Conservation (phyloP, 208 protist genomes). For the Crithidia fasciculata region DNA sequence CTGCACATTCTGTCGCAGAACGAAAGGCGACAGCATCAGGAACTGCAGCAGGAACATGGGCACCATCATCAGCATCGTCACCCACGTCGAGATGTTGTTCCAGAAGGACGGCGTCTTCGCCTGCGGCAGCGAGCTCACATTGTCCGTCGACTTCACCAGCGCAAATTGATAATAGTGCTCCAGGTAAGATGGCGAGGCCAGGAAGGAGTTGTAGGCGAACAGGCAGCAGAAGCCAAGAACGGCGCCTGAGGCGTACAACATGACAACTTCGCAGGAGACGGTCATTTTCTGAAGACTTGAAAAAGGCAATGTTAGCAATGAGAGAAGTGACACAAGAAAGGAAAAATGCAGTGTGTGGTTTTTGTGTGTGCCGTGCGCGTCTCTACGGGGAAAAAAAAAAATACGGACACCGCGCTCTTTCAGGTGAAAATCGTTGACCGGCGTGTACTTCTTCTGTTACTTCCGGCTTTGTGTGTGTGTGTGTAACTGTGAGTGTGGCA, state of each 20-base stretch:
- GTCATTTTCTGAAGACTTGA: background rate
- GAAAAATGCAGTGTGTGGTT: no score
- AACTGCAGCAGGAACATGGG: conserved; percentile 49
- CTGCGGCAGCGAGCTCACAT: conserved; percentile 37
- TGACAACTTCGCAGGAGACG: conserved; percentile 14
- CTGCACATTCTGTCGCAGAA: conserved; percentile 43
- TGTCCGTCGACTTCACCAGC: conserved; percentile 42
- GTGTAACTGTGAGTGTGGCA: no score
- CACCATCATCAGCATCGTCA: conserved; percentile 51
- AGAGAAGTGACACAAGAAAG: no score
- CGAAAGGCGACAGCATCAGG: conserved; percentile 39
- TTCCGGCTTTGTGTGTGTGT: no score
- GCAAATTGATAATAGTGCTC: conserved; percentile 56
- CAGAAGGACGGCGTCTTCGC: conserved; percentile 37
- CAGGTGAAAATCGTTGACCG: no score
- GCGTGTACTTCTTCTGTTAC: no score
- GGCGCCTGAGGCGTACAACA: conserved; percentile 31
- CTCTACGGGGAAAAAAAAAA: no score
- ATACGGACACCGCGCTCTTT: no score
- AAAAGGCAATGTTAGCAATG: background rate
- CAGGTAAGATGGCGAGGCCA: conserved; percentile 54
- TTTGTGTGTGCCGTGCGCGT: no score
- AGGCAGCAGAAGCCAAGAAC: conserved; percentile 42
- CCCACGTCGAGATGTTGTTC: conserved; percentile 44
- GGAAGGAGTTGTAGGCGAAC: conserved; percentile 58